Evolutionary conservation across 768 basidiomycete species (phyloP).

Genomic region (Cubamyces sp.): DNA sequence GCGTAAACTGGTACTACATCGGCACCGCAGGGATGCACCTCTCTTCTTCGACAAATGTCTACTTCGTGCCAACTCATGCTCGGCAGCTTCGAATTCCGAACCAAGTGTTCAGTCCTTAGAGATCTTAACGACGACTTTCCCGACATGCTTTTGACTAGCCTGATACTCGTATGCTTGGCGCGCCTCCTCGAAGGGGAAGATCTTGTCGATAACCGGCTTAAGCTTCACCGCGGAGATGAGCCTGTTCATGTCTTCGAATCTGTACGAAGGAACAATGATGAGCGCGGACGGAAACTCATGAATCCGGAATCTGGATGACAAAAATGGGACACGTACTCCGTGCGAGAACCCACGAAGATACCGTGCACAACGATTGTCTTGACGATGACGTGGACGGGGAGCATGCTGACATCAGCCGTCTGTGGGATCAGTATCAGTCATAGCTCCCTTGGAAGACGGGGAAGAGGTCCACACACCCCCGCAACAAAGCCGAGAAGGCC

Average conservation of each 20-base stretch:
- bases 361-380: conserved; percentile 48
- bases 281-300: conserved; percentile 37
- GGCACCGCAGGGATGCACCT: too few species aligned
- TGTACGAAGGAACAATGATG: conserved; percentile 33
- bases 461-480: conserved; percentile 34
- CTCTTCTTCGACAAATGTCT: too few species aligned
- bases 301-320: conserved; percentile 17
- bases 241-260: conserved; percentile 57
- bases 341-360: conserved; percentile 58
- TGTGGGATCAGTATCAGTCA: background rate
- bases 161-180: conserved; percentile 56
- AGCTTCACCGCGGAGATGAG: conserved; percentile 50
- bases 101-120: conserved; percentile 29
- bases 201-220: conserved; percentile 56
- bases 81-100: too few species aligned
- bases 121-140: conserved; percentile 62
- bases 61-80: too few species aligned
- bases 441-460: background rate
- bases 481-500: conserved; percentile 56
- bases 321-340: conserved; percentile 46
- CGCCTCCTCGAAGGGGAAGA: conserved; percentile 60
- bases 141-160: conserved; percentile 58
- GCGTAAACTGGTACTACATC: too few species aligned
- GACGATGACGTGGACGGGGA: conserved; percentile 25
- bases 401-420: conserved; percentile 24